Evolutionary conservation across 129 eudicot species (phyloP).

Genomic region (Flaveria trinervia): DNA sequence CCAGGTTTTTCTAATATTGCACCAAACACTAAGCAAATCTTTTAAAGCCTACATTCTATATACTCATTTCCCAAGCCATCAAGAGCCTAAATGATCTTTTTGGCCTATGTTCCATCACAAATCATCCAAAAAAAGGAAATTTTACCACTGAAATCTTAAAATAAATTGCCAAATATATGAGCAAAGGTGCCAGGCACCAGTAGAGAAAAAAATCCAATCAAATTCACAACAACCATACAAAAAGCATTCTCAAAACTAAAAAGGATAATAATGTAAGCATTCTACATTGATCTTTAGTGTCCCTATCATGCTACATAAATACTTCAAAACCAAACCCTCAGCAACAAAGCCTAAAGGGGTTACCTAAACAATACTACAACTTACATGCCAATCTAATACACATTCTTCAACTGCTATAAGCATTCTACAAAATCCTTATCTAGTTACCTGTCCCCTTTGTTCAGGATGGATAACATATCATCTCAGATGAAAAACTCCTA

Average conservation of each 20-base stretch:
- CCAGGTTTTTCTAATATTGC: background rate
- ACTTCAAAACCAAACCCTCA: background rate
- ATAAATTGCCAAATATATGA: background rate
- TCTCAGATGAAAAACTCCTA: background rate
- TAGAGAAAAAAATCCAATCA: constrained; percentile 1
- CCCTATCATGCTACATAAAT: background rate
- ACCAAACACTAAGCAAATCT: background rate
- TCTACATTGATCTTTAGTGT: background rate
- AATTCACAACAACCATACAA: background rate
- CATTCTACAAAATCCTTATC: background rate
- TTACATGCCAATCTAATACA: background rate
- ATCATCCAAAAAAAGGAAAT: background rate
- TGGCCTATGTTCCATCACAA: background rate
- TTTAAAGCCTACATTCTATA: background rate
- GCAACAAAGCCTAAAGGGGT: constrained; percentile 3
- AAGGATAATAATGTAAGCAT: constrained; percentile 10
- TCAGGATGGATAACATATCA: background rate
- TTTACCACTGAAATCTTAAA: background rate
- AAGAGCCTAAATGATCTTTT: constrained; percentile 8
- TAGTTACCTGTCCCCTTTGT: background rate
- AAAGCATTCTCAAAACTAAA: background rate
- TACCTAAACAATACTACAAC: background rate
- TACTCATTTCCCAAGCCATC: background rate
- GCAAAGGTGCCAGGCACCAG: background rate
- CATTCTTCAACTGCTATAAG: constrained; percentile 8